Evolutionary conservation across 192 early-diverging fungal species (phyloP), one percentile per base, ranked within the genome.

Genomic region (Paraglomus brasilianum): DNA sequence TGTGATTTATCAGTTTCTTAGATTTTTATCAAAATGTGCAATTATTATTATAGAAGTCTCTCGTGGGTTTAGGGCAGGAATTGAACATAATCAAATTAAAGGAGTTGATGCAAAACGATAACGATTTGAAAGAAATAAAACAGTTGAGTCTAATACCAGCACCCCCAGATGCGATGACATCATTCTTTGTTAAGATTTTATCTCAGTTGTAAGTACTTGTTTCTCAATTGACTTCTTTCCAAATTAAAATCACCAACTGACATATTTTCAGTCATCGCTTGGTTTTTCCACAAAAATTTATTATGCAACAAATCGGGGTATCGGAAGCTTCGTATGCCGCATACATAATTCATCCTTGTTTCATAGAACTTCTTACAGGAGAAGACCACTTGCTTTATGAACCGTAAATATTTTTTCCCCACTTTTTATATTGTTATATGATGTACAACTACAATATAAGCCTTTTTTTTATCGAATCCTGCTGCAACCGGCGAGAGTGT

Each of bases 41-140:
- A 64, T 64, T 47, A n/a, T n/a, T n/a, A n/a, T n/a, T n/a, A 48
- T 64, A 64, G 62, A 64, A 64, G 62, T 49, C 46, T 38, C 46
- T 64, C 46, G 22, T 39, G 46, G 10, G 0, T 5, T 64, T 49
- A 30, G 62, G 30, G 14, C 0, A 64, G 62, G 62, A 64, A 48
- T 47, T 64, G 15, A 48, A 64, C 24, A 64, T 24, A 64, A 64
- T 64, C 14, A 64, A 64, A 64, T 48, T 64, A 64, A 49, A 64
- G 62, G 46, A 64, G 62, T 39, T 64, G 62, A 48, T 48, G 7
- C 46, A 64, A 36, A 10, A 6, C 22, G 49, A 64, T 48, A 47
- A 38, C 11, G 15, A 64, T 46, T 64, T 64, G 62, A 15, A 64
- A 46, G 62, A 49, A 36, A n/a, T 49, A 36, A 64, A 64, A 15